Conservation (phyloP, 2,329 filamentous ascomycete genomes). For the Fusarium nisikadoi region DNA sequence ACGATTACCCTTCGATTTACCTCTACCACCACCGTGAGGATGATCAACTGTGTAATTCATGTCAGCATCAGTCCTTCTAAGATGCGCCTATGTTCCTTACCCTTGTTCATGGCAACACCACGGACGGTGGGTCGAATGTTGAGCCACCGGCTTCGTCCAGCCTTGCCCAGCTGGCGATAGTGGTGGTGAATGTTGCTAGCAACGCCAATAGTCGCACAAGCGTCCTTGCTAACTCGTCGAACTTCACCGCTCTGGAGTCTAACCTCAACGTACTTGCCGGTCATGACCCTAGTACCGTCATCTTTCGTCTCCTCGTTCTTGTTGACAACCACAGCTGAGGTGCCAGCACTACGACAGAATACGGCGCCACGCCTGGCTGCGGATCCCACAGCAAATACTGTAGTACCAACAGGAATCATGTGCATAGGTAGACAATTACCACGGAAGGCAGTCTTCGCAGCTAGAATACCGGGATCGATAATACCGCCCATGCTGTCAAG, state of each 20-base stretch:
- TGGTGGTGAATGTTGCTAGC: conserved; percentile 94
- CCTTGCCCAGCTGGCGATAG: conserved; percentile 92
- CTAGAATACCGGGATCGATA: conserved; percentile 94
- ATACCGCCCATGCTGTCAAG: conserved; percentile 92
- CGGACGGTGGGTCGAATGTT: conserved; percentile 95
- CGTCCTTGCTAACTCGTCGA: conserved; percentile 87
- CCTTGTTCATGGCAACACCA: conserved; percentile 98
- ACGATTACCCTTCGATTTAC: conserved; percentile 98
- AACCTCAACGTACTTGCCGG: conserved; percentile 82
- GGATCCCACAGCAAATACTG: conserved; percentile 89
- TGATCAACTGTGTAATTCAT: conserved; percentile 75
- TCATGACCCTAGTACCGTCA: conserved; percentile 69
- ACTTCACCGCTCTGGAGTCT: conserved; percentile 93
- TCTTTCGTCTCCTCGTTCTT: conserved; percentile 82
- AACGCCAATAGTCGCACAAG: conserved; percentile 93
- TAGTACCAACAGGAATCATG: conserved; percentile 95
- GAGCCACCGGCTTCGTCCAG: conserved; percentile 91
- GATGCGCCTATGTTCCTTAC: conserved; percentile 58
- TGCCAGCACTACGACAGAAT: conserved; percentile 94
- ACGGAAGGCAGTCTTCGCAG: conserved; percentile 90
- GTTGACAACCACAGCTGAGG: conserved; percentile 86
- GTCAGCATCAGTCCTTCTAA: conserved; percentile 22
- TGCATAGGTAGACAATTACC: conserved; percentile 96
- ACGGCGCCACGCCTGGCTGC: conserved; percentile 79
- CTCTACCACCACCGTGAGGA: conserved; percentile 97